phyloP scores from a whole-genome alignment of 208 protist species.

The Leishmania martiniquensis region DNA sequence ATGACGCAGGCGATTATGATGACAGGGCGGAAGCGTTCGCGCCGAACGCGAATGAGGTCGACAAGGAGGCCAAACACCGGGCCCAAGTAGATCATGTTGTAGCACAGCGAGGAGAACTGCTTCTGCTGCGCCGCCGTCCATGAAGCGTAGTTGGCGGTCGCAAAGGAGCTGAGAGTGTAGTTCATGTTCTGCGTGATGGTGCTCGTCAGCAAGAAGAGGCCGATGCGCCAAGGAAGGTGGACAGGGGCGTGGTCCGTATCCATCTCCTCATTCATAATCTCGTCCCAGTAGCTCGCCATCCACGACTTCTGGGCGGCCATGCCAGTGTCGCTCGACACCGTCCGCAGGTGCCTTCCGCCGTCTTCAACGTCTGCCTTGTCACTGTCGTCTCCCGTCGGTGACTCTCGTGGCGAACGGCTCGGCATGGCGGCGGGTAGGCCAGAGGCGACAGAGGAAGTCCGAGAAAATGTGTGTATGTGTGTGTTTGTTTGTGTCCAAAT shows the following conservation, averaged over 20 bases:
- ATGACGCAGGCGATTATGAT: conserved; percentile 35
- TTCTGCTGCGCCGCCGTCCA: conserved; percentile 19
- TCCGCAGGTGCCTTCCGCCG: background rate
- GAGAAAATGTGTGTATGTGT: background rate
- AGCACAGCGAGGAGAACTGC: conserved; percentile 26
- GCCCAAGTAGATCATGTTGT: conserved; percentile 35
- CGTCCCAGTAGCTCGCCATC: conserved; percentile 18
- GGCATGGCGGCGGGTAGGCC: background rate
- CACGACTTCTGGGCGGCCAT: conserved; percentile 12
- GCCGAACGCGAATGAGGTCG: conserved; percentile 28
- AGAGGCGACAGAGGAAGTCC: too few relatives aligned
- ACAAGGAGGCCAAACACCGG: conserved; percentile 39
- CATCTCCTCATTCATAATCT: conserved; percentile 11
- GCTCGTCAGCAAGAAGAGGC: conserved; percentile 33
- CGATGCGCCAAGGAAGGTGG: conserved; percentile 38
- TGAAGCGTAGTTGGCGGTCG: conserved; percentile 2
- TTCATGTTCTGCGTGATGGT: conserved; percentile 43
- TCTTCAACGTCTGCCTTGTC: background rate
- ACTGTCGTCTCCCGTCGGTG: background rate
- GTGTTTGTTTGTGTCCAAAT: background rate
- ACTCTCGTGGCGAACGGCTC: background rate
- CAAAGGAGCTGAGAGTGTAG: conserved; percentile 11
- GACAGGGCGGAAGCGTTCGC: conserved; percentile 36
- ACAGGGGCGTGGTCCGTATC: conserved; percentile 17
- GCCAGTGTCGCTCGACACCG: background rate